These are phyloP conservation scores for Caloboletus firmus DNA, from an alignment of 1,284 basidiomycete genomes.

Conservation along the genomic window DNA sequence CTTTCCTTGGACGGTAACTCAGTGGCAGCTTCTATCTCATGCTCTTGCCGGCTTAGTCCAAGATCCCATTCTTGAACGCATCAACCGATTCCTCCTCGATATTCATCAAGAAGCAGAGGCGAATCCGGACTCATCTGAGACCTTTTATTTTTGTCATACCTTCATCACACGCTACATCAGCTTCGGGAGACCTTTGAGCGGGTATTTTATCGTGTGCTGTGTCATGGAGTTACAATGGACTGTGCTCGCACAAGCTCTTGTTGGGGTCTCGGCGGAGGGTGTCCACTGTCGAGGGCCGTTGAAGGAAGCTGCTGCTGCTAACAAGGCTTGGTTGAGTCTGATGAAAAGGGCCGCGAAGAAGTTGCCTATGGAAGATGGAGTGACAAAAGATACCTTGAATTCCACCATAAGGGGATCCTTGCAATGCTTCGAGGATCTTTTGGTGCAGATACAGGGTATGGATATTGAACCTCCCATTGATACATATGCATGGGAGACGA, in stretches of 20 bases:
- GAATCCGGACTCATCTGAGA: constrained; percentile 15
- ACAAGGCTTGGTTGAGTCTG: constrained; percentile 74
- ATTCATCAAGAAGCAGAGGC: constrained; percentile 56
- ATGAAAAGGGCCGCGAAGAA: constrained; percentile 52
- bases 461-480: constrained; percentile 73
- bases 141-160: constrained; percentile 59
- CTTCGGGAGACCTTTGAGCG: constrained; percentile 76
- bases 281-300: constrained; percentile 38
- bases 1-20: constrained; percentile 69
- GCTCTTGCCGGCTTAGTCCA: constrained; percentile 60
- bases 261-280: constrained; percentile 38
- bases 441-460: constrained; percentile 76
- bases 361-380: constrained; percentile 34
- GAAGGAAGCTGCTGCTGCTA: constrained; percentile 76
- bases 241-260: constrained; percentile 74
- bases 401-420: constrained; percentile 58
- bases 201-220: constrained; percentile 86
- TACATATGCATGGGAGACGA: constrained; percentile 85
- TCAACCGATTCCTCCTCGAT: constrained; percentile 67
- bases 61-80: constrained; percentile 58
- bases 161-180: constrained; percentile 78
- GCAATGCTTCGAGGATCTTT: constrained; percentile 72
- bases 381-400: constrained; percentile 46
- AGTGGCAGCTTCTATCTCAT: constrained; percentile 63
- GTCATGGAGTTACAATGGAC: constrained; percentile 84